These are phyloP conservation scores for Pseudocercospora crystallina DNA, from an alignment of 2,329 filamentous ascomycete genomes.

Conservation along the genomic window DNA sequence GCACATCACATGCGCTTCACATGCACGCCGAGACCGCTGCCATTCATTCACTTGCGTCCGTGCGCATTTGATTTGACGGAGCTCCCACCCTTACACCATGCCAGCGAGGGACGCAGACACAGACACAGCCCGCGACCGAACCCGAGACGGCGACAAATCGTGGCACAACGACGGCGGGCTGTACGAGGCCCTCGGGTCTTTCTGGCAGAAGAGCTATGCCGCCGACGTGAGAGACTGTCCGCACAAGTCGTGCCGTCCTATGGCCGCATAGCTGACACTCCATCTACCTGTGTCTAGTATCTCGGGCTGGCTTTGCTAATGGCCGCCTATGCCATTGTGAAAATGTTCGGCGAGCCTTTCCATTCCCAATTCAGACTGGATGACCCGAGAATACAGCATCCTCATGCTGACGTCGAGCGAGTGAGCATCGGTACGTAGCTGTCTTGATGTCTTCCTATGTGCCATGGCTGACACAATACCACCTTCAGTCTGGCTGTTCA, in stretches of 20 bases:
- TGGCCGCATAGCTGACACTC: no score
- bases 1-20: no score
- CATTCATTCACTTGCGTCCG: no score
- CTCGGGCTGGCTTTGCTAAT: constrained; percentile 73
- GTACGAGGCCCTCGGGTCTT: constrained; percentile 24
- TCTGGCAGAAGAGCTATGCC: constrained; percentile 71
- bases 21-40: no score
- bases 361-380: constrained; percentile 92
- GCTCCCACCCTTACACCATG: background rate
- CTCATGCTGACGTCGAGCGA: constrained; percentile 78
- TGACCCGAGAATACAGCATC: constrained; percentile 80
- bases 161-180: constrained; percentile 14
- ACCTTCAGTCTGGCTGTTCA: constrained; percentile 65
- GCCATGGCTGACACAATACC: constrained; percentile 1
- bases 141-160: constrained; percentile 5
- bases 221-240: constrained; percentile 55
- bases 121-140: background rate
- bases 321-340: constrained; percentile 59
- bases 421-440: constrained; percentile 70
- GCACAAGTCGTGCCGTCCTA: no score
- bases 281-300: constrained; percentile 48
- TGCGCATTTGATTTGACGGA: no score
- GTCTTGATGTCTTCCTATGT: background rate
- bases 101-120: background rate
- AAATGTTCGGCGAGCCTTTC: constrained; percentile 78